A percentile compares a stretch with the other conserved stretches of the same genome.
phyloP scores from a whole-genome alignment of 176 grass and related monocot genomes.

The Aegilops tauschii region DNA sequence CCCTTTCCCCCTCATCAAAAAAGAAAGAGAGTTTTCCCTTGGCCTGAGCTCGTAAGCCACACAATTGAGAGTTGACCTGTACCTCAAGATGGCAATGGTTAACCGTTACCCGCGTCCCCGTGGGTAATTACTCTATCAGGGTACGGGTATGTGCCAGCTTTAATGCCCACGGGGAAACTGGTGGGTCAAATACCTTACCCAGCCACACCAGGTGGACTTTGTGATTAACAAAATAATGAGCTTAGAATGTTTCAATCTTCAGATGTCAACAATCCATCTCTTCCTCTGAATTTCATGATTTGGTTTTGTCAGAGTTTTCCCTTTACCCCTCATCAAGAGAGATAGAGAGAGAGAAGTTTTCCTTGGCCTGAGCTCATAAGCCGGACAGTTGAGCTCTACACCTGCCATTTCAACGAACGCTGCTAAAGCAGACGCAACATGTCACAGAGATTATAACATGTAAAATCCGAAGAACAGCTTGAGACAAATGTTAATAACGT shows the following conservation, averaged over 20 bases:
- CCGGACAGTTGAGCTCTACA: background rate
- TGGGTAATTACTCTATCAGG: no score
- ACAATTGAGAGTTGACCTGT: background rate
- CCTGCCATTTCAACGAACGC: slow-evolving; percentile 22
- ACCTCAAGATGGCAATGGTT: no score
- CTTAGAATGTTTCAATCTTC: background rate
- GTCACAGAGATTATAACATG: background rate
- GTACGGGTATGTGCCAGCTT: no score
- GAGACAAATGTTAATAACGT: background rate
- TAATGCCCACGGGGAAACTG: no score
- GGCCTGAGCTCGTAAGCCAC: background rate
- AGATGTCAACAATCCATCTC: background rate
- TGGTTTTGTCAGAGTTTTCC: background rate
- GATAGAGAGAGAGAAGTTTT: background rate
- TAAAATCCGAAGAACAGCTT: background rate
- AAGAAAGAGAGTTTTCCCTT: background rate
- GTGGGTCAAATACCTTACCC: no score
- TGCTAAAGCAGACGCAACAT: background rate
- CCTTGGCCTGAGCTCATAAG: background rate
- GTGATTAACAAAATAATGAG: background rate
- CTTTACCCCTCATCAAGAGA: background rate
- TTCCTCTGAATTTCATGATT: background rate
- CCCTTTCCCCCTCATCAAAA: background rate
- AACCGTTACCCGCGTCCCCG: no score
- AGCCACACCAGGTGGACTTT: background rate